These are phyloP conservation scores for Tetrahymena malaccensis DNA, from an alignment of 73 alveolate genomes.

Conservation along the genomic window DNA sequence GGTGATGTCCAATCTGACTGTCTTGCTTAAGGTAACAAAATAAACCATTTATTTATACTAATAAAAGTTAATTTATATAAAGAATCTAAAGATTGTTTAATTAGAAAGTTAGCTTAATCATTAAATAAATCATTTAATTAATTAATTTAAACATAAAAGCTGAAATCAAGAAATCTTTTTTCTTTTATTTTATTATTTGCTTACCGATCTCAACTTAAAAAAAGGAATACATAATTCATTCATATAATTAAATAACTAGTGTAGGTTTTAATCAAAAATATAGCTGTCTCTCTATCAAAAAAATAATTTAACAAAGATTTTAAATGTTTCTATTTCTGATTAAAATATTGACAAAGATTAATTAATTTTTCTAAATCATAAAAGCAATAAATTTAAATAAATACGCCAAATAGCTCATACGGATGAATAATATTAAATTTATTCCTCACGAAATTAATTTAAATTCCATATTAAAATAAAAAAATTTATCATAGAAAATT, in stretches of 20 bases:
- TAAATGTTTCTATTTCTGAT: not conserved
- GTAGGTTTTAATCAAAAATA: not conserved
- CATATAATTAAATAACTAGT: no score
- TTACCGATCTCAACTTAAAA: not conserved
- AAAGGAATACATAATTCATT: not conserved
- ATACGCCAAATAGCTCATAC: no score
- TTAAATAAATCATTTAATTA: no score
- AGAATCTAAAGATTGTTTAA: not conserved
- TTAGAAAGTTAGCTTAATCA: not conserved
- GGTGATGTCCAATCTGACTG: constrained; percentile 85
- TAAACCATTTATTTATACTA: not conserved
- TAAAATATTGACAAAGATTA: not conserved
- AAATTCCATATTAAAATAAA: no score
- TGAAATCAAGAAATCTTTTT: no score
- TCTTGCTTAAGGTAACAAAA: constrained; percentile 66
- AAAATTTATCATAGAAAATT: no score
- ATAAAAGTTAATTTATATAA: not conserved
- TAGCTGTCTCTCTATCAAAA: no score
- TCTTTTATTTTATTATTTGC: not conserved
- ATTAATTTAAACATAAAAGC: no score
- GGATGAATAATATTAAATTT: no score
- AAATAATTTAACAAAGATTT: not conserved
- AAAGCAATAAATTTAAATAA: no score
- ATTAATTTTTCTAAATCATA: no score
- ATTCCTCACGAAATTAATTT: no score